phyloP scores from a whole-genome alignment of 805 yeast genomes.

The Zygoascus tannicola region DNA sequence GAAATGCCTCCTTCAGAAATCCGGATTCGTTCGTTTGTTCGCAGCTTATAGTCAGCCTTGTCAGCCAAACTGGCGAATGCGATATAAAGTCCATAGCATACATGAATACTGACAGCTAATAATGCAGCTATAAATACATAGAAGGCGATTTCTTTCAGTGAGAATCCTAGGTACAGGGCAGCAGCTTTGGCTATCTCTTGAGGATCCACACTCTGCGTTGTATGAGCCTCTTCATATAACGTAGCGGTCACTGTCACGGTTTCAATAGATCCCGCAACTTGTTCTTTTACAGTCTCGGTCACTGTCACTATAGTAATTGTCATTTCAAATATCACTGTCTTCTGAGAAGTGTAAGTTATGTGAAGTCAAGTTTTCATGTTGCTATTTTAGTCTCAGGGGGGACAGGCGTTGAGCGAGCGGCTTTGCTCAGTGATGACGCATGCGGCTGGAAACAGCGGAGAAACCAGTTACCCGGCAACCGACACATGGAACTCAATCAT shows the following conservation, averaged over 20 bases:
- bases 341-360: too few relatives aligned
- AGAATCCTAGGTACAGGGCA: neutral
- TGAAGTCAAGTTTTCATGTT: too few relatives aligned
- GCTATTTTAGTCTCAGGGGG: too few relatives aligned
- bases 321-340: too few relatives aligned
- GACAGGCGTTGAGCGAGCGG: too few relatives aligned
- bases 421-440: too few relatives aligned
- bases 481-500: too few relatives aligned
- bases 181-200: conserved; percentile 1
- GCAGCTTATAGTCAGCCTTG: conserved; percentile 11
- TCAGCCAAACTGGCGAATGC: conserved; percentile 7
- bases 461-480: too few relatives aligned
- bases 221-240: neutral
- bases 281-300: conserved; percentile 3
- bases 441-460: too few relatives aligned
- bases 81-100: conserved; percentile 14
- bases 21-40: conserved; percentile 11
- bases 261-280: conserved; percentile 3
- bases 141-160: conserved; percentile 3
- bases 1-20: conserved; percentile 12
- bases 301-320: neutral
- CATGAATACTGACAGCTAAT: conserved; percentile 7
- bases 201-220: neutral
- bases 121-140: neutral
- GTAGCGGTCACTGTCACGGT: conserved; percentile 3